Evolutionary conservation across 305 asterid genomes (phyloP).

Genomic region (Rubia occidens): DNA sequence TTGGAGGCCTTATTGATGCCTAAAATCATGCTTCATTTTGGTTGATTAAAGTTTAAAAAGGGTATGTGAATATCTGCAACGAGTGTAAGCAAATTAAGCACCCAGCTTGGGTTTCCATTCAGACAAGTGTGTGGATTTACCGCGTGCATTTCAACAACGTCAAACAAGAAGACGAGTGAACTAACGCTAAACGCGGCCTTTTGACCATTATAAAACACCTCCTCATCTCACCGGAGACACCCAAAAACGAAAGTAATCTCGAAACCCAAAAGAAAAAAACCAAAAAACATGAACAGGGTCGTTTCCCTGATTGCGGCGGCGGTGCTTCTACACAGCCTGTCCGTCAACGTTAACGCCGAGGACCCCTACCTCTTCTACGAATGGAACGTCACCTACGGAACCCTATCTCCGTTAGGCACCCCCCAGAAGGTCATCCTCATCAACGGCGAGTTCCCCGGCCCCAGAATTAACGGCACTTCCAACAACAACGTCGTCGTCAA

Average conservation of each 20-base stretch:
- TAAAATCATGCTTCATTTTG: neutral
- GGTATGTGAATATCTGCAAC: neutral
- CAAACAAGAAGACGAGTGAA: neutral
- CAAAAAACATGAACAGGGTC: slow-evolving; percentile 10
- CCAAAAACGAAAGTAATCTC: neutral
- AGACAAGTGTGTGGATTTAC: neutral
- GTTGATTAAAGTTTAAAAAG: neutral
- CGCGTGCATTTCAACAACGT: neutral
- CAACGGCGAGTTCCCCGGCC: slow-evolving; percentile 52
- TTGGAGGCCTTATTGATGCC: neutral
- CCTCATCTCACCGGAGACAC: neutral
- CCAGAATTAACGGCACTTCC: slow-evolving; percentile 45
- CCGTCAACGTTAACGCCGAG: slow-evolving; percentile 22
- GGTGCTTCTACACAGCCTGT: slow-evolving; percentile 11
- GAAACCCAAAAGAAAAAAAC: neutral
- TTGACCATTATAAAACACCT: neutral
- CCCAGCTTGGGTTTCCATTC: neutral
- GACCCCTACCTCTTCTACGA: slow-evolving; percentile 40
- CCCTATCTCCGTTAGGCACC: slow-evolving; percentile 39
- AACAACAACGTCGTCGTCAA: slow-evolving; percentile 51
- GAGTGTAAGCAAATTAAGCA: too few relatives aligned
- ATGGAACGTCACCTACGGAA: slow-evolving; percentile 44
- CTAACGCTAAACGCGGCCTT: neutral
- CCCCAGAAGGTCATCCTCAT: slow-evolving; percentile 47
- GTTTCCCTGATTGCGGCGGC: slow-evolving; percentile 1